These are phyloP conservation scores for Hypoxylon lenormandii DNA, from an alignment of 495 filamentous ascomycete genomes.

Conservation along the genomic window DNA sequence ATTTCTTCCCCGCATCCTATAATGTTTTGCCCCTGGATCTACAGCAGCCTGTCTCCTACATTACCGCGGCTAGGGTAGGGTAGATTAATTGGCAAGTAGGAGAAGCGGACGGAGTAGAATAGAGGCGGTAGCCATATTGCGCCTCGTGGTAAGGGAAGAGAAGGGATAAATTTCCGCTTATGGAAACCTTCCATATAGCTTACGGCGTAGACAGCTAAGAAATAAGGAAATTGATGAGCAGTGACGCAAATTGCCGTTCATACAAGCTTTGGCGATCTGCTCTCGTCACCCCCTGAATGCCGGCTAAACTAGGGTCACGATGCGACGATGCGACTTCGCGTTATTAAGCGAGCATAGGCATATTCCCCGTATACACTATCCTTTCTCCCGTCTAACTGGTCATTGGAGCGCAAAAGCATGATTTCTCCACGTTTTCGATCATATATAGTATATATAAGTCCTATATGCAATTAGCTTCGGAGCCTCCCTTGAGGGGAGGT, in stretches of 20 bases:
- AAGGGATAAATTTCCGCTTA: constrained; percentile 7
- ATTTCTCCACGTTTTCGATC: not conserved
- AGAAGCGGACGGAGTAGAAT: constrained; percentile 18
- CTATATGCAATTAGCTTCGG: not conserved
- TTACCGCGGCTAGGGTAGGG: not conserved
- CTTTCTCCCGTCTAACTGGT: constrained; percentile 25
- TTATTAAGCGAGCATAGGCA: constrained; percentile 20
- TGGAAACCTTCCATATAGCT: constrained; percentile 16
- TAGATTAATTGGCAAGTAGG: constrained; percentile 10
- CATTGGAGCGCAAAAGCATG: constrained; percentile 22
- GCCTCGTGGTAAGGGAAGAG: not conserved
- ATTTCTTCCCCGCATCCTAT: constrained; percentile 32
- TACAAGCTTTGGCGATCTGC: constrained; percentile 35
- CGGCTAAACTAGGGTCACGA: constrained; percentile 17
- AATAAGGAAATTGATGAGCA: constrained; percentile 4
- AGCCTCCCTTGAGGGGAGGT: too few relatives aligned
- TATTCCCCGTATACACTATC: too few relatives aligned
- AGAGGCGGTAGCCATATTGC: not conserved
- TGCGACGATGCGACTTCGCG: constrained; percentile 9
- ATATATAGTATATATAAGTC: not conserved
- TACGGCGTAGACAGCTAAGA: constrained; percentile 5
- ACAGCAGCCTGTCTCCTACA: not conserved
- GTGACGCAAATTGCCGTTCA: constrained; percentile 33
- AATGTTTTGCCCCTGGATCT: constrained; percentile 29
- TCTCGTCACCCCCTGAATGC: not conserved